Conservation (phyloP, 441 rosid genomes). For the Pelargonium citronellum region DNA sequence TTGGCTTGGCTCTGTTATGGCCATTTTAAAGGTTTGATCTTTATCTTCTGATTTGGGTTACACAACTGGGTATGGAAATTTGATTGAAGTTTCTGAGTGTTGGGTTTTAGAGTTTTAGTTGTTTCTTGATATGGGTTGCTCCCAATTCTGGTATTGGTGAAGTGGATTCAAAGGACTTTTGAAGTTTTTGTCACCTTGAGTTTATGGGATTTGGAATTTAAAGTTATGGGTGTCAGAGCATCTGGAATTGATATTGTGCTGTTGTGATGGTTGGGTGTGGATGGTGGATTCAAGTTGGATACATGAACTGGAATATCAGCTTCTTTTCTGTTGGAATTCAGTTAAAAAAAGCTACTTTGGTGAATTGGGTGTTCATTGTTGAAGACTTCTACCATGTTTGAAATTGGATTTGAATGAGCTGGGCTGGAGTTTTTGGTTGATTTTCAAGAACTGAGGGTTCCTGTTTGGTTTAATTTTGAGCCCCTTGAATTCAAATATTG, state of each 20-base stretch:
- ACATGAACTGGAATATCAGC: not conserved
- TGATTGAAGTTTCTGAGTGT: not conserved
- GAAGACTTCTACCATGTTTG: not conserved
- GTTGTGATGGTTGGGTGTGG: not conserved
- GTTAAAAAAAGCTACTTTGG: not conserved
- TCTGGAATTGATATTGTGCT: not conserved
- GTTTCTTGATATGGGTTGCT: not conserved
- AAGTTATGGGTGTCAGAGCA: not conserved
- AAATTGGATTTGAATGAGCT: not conserved
- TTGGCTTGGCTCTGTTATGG: not conserved
- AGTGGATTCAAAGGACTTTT: not conserved
- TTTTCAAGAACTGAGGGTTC: not conserved
- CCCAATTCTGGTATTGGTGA: not conserved
- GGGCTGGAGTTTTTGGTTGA: not conserved
- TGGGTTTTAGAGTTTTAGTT: not conserved
- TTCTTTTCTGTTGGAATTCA: not conserved
- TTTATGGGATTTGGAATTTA: not conserved
- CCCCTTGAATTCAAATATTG: not conserved
- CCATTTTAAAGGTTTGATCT: conserved; percentile 4
- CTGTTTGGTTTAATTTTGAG: not conserved
- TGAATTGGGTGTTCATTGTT: not conserved
- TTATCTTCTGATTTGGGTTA: not conserved
- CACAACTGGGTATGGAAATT: not conserved
- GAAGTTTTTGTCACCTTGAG: not conserved
- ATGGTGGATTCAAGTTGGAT: not conserved